A percentile compares a stretch with the other conserved stretches of the same genome.
These are phyloP conservation scores for Tylopilus balloui DNA, from an alignment of 768 basidiomycete genomes.

Conservation along the genomic window DNA sequence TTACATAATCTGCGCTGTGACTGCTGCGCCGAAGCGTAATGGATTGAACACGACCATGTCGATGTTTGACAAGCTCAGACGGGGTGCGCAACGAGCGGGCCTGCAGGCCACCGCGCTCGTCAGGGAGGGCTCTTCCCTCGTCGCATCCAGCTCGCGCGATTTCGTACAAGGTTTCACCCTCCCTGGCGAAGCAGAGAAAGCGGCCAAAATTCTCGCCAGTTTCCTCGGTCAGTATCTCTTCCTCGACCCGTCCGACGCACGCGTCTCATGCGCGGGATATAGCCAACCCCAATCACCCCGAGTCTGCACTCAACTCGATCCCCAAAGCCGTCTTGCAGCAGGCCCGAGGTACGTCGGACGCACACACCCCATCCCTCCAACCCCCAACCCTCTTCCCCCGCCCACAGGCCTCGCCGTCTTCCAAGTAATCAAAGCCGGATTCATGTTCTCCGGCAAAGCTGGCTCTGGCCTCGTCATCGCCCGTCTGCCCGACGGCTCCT, in stretches of 20 bases:
- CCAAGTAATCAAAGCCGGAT: slow-evolving; percentile 90
- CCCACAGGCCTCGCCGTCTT: slow-evolving; percentile 83
- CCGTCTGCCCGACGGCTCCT: slow-evolving; percentile 89
- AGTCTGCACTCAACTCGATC: slow-evolving; percentile 89
- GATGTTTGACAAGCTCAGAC: slow-evolving; percentile 77
- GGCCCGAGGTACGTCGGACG: slow-evolving; percentile 64
- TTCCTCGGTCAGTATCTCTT: slow-evolving; percentile 67
- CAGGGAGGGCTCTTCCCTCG: slow-evolving; percentile 58
- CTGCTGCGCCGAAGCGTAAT: too few species aligned
- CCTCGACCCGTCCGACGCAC: neutral
- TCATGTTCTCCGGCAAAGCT: slow-evolving; percentile 92
- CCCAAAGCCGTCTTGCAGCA: slow-evolving; percentile 88
- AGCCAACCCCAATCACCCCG: slow-evolving; percentile 86
- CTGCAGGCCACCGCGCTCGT: slow-evolving; percentile 76
- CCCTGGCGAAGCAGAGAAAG: slow-evolving; percentile 91
- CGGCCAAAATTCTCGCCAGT: slow-evolving; percentile 82
- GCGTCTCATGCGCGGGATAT: neutral
- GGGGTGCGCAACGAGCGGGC: slow-evolving; percentile 77
- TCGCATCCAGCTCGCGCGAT: slow-evolving; percentile 70
- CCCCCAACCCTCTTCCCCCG: neutral
- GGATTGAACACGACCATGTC: slow-evolving; percentile 36
- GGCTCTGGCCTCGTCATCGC: slow-evolving; percentile 93
- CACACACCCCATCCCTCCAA: neutral
- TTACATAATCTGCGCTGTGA: slow-evolving; percentile 7
- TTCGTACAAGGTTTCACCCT: slow-evolving; percentile 84